Base-by-base conservation (phyloP, 306 rosid species). In the Trifolium repens region DNA sequence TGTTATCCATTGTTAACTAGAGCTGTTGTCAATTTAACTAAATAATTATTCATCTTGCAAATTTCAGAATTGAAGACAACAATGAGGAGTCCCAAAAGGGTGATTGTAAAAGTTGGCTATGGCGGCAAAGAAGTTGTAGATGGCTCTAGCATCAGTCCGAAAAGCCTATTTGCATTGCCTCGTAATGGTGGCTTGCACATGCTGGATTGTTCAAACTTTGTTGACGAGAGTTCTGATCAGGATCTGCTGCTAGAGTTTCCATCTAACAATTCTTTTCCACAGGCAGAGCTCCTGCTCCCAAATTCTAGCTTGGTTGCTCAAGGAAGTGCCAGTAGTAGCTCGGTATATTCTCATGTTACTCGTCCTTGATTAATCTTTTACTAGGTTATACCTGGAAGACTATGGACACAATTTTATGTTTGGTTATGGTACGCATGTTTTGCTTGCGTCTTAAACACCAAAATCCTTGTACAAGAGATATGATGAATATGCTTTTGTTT, bases 241-340 rank as follows among this genome's bases (percentile, higher is more conserved):
- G 96, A 87, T 78, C 83, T 94, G 46, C 87, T 94, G 82, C 88
- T 94, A 34, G 96, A 94, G 35, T 88, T 94, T 71, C 96, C 96
- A 19, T 90, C 91, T 43, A 86, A 89, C 75, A 90, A 87, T 71
- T 90, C 89, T 43, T 94, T 91, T 63, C 93, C 98, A 14, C 91
- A 89, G 69, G 99, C 99, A 53, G 97, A 94, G 85, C 99, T 94
- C 34, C 89, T 90, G 73, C 86, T 55, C 61, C 93, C 96, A 26
- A 53, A 87, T 44, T 19, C 76, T 73, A 85, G 77, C 80, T 86
- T 79, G 54, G 93, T 87, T 67, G 83, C 88, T 54, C 94, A 85
- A 79, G 89, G 91, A 43, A 87, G 98, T 87, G 80, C 88, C 71
- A 84, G 91, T 79, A 86, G 93, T 84, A 91, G 93, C 86, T 89